Conservation (phyloP, 2,329 filamentous ascomycete genomes). For the Chrysosphaeria jannelii region DNA sequence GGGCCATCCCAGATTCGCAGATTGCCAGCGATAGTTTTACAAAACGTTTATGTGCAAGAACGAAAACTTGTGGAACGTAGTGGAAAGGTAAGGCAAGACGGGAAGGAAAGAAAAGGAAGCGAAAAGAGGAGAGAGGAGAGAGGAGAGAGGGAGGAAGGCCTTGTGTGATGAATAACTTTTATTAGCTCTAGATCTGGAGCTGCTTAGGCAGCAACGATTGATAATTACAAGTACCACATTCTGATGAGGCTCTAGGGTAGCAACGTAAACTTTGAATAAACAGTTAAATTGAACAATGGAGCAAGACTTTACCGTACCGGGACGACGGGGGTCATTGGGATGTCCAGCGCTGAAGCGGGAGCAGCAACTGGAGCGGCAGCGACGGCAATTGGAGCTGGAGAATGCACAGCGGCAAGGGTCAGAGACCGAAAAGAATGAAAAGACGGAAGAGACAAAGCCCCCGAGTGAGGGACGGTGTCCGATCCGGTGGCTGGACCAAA, state of each 20-base stretch:
- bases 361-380: conserved; percentile 3
- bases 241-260: conserved; percentile 8
- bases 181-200: conserved; percentile 77
- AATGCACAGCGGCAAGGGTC: conserved; percentile 2
- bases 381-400: conserved; percentile 3
- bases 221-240: conserved; percentile 17
- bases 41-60: too few species aligned
- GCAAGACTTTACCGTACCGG: conserved; percentile 70
- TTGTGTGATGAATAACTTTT: too few species aligned
- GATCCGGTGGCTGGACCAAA: conserved; percentile 75
- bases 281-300: conserved; percentile 21
- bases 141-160: too few species aligned
- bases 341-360: conserved; percentile 28
- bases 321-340: conserved; percentile 46
- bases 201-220: conserved; percentile 29
- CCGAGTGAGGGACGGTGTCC: conserved; percentile 28
- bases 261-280: not conserved
- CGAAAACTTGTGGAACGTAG: too few species aligned
- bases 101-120: too few species aligned
- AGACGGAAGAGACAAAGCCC: not conserved
- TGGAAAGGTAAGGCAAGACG: too few species aligned
- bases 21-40: too few species aligned
- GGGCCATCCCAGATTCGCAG: too few species aligned
- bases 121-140: too few species aligned
- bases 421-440: not conserved